These are phyloP conservation scores for Jaenimonas drosophilae DNA, from an alignment of 208 protist species.

Conservation along the genomic window DNA sequence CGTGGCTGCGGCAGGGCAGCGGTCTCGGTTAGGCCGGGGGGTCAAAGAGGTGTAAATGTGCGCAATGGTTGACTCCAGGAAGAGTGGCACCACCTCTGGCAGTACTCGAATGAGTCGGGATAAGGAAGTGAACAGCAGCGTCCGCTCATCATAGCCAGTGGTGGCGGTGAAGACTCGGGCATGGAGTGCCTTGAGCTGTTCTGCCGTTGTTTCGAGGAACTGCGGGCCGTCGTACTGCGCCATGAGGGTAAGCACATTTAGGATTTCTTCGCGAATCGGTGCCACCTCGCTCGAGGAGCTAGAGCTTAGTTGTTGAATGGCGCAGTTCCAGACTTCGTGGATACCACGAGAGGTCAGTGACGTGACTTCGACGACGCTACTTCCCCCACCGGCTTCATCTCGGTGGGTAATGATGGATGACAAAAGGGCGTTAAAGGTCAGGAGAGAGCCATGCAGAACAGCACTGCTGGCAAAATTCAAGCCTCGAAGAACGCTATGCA, in stretches of 20 bases:
- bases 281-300: conserved; percentile 4
- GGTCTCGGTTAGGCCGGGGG: conserved; percentile 29
- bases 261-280: conserved; percentile 35
- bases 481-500: conserved; percentile 33
- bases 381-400: conserved; percentile 10
- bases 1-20: conserved; percentile 66
- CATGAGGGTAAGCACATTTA: conserved; percentile 54
- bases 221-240: conserved; percentile 56
- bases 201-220: conserved; percentile 46
- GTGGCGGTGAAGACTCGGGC: conserved; percentile 31
- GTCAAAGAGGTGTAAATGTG: conserved; percentile 67
- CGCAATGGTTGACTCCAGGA: conserved; percentile 64
- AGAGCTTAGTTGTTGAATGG: conserved; percentile 30
- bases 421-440: conserved; percentile 66
- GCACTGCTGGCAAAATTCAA: conserved; percentile 31
- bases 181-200: conserved; percentile 29
- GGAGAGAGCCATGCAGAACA: conserved; percentile 48
- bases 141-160: conserved; percentile 36
- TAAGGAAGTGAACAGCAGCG: conserved; percentile 52
- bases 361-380: conserved; percentile 30
- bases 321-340: conserved; percentile 43
- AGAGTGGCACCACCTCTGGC: conserved; percentile 50
- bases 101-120: conserved; percentile 44
- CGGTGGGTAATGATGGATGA: conserved; percentile 25
- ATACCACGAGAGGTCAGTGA: conserved; percentile 17